These are phyloP conservation scores for Ceratobasidium sp. DNA, from an alignment of 1,284 basidiomycete species.

Conservation along the genomic window DNA sequence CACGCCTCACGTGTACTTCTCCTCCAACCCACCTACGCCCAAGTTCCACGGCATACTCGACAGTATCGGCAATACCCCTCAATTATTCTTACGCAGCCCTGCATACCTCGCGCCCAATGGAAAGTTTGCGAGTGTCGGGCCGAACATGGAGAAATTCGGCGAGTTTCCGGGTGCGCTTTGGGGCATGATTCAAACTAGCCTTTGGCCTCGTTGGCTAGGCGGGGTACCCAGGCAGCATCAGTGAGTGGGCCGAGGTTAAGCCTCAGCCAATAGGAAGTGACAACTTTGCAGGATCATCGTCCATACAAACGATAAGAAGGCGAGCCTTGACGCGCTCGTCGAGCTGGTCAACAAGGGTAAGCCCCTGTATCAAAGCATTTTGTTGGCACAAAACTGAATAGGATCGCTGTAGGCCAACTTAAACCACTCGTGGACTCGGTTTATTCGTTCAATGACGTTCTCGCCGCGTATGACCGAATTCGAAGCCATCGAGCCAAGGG, in stretches of 20 bases:
- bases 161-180: conserved; percentile 44
- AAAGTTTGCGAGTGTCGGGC: conserved; percentile 53
- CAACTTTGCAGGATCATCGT: conserved; percentile 52
- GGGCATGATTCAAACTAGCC: conserved; percentile 17
- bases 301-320: conserved; percentile 53
- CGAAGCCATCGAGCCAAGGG: conserved; percentile 67
- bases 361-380: conserved; percentile 44
- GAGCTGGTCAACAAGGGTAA: conserved; percentile 61
- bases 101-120: conserved; percentile 53
- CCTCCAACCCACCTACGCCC: conserved; percentile 52
- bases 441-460: conserved; percentile 65
- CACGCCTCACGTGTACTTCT: conserved; percentile 60
- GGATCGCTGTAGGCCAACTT: conserved; percentile 59
- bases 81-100: conserved; percentile 51
- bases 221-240: conserved; percentile 44
- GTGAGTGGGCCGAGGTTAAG: conserved; percentile 47
- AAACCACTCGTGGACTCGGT: conserved; percentile 71
- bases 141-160: conserved; percentile 49
- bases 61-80: conserved; percentile 50
- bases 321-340: conserved; percentile 57
- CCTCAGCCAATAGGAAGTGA: conserved; percentile 39
- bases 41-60: conserved; percentile 55
- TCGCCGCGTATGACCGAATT: conserved; percentile 70
- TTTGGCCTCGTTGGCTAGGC: conserved; percentile 48
- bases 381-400: conserved; percentile 45